Base-by-base conservation (phyloP, 2,329 filamentous ascomycete genomes). In the Penicillium digitatum region DNA sequence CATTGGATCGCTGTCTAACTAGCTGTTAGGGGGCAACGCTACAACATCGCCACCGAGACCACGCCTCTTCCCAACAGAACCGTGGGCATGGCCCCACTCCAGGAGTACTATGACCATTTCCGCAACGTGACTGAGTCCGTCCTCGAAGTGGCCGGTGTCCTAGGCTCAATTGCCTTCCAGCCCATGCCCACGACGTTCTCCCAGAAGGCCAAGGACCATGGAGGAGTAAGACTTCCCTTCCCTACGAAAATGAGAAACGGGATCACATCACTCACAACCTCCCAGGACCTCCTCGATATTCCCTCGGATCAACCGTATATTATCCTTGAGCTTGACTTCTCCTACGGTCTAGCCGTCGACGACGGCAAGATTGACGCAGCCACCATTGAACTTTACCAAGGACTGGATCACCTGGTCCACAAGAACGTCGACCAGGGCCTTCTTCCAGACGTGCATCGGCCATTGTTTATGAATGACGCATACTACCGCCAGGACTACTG, bases 391-490 rank as follows among this genome's bases (percentile, higher is more conserved):
- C 67, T 76, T 5, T 76, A 76, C 54, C 63, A 61, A 2, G 74
- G 72, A 6, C 63, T 74, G 48, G 63, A 63, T n/a, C 68, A 70
- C 12, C 52, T 70, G 2, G 66, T 76, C 8, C 62, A 69, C 18
- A 62, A 67, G 31, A 74, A 68, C 49, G 69, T 72, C 37, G 55
- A 69, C 7, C 52, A 68, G 10, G 73, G 71, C 11, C 62, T 67
- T 5, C 62, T 77, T 18, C 71, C 75, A 0, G 68, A 75, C 27
- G 72, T 70, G 6, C 75, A 78, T 54, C 62, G 73, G 14, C 76
- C 76, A 8, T 62, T 79, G 5, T 79, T 79, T 60, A 76, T 78
- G 72, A 79, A 78, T 52, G 76, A 79, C 44, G 70, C 69, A 10
- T 74, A 78, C 62, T 72, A 67, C 52, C 62, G 69, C 31, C 75